Evolutionary conservation across 1,139 yeast genomes (phyloP).

Genomic region (Suhomyces kunorum): DNA sequence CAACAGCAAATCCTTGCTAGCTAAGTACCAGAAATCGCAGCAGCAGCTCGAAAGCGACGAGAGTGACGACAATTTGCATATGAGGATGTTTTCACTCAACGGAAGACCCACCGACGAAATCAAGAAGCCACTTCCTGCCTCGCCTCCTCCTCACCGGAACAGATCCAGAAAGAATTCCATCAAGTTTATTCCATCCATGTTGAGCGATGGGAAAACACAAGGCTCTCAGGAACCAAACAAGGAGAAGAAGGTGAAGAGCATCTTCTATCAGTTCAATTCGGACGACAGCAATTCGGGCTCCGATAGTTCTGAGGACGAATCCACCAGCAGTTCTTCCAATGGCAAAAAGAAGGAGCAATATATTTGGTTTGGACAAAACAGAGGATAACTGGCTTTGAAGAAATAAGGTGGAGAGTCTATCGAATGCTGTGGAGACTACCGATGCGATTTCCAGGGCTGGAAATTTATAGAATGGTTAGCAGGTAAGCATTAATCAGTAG

Average conservation of each 20-base stretch:
- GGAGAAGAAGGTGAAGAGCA: conserved; percentile 21
- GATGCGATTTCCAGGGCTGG: neutral
- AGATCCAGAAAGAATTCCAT: conserved; percentile 32
- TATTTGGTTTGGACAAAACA: conserved; percentile 43
- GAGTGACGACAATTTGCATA: conserved; percentile 18
- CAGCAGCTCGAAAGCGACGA: conserved; percentile 18
- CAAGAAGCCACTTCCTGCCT: conserved; percentile 1
- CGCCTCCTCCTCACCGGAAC: conserved; percentile 15
- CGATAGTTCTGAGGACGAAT: conserved; percentile 14
- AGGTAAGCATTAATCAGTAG: neutral
- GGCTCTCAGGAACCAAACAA: neutral
- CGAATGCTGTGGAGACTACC: no score
- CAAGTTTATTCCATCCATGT: conserved; percentile 35
- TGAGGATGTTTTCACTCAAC: conserved; percentile 27
- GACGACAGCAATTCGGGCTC: conserved; percentile 24
- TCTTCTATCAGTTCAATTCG: conserved; percentile 38
- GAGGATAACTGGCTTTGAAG: conserved; percentile 12
- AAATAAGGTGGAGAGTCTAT: conserved; percentile 1
- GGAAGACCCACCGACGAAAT: conserved; percentile 8
- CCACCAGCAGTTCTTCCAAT: conserved; percentile 7
- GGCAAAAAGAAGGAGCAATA: conserved; percentile 22
- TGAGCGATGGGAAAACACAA: conserved; percentile 4
- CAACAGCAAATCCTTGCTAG: conserved; percentile 27
- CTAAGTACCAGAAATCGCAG: conserved; percentile 29
- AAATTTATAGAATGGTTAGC: conserved; percentile 1